phyloP scores from a whole-genome alignment of 2,329 filamentous ascomycete species.

The Gliomastix tumulicola region DNA sequence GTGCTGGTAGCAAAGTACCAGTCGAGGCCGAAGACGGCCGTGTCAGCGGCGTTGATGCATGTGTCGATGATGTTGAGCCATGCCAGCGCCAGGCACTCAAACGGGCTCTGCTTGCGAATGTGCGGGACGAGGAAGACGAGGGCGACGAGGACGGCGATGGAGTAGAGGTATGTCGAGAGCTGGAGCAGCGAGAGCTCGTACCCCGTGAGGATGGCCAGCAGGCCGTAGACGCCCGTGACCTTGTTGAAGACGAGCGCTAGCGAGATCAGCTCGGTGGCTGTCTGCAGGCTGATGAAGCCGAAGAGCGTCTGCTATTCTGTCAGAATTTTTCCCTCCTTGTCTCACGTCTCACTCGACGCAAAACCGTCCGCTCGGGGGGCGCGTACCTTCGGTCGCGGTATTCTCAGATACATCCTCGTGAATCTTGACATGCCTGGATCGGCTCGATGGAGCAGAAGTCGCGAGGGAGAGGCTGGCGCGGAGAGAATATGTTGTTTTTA shows the following conservation, averaged over 20 bases:
- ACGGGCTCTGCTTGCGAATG: conserved; percentile 69
- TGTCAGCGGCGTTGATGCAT: conserved; percentile 74
- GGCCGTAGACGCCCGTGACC: conserved; percentile 80
- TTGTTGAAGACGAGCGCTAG: conserved; percentile 86
- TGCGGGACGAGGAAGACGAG: conserved; percentile 69
- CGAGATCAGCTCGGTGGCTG: conserved; percentile 78
- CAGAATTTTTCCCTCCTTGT: no score
- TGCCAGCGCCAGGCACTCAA: conserved; percentile 74
- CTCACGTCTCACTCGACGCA: no score
- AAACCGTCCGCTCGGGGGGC: no score
- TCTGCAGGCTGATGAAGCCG: conserved; percentile 78
- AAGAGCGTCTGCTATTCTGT: conserved; percentile 82
- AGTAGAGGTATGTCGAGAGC: conserved; percentile 88
- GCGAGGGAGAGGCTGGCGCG: no score
- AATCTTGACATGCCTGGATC: conserved; percentile 28
- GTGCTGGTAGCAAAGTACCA: conserved; percentile 72
- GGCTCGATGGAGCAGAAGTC: no score
- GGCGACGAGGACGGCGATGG: conserved; percentile 60
- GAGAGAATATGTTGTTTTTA: no score
- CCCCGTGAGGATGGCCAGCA: conserved; percentile 83
- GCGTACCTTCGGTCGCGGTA: conserved; percentile 32
- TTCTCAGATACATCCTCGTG: conserved; percentile 26
- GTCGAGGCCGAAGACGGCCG: conserved; percentile 69
- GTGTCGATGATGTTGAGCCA: conserved; percentile 84
- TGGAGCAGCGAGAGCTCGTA: conserved; percentile 77